Base-by-base conservation (phyloP, 2,329 filamentous ascomycete species). In the Colletotrichum sp. region DNA sequence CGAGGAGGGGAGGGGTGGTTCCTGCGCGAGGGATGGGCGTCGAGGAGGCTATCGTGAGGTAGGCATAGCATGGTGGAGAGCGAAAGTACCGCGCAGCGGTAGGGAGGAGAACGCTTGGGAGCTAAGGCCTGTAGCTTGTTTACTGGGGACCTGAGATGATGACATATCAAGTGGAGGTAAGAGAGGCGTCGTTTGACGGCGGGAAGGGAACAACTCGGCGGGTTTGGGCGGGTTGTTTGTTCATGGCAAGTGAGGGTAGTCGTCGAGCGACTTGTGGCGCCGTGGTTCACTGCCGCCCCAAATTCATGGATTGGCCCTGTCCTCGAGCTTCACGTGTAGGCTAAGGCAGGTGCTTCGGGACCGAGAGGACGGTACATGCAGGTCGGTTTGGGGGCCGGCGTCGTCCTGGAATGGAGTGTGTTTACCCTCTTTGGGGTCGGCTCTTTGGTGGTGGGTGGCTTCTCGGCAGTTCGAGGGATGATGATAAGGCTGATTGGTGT, bases 381-480 rank as follows among this genome's bases (percentile, higher is more conserved):
- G 30, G 60, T 24, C 55, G 57, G 12, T 12, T 63, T 72, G 24
- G 32, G 12, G 18, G 18, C 43, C 63, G 69, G 55, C 55, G 38
- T 57, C 38, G n/a, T 36, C 30, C 55, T 55, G 24, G 18, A 34
- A 12, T 36, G 28, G 18, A 13, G 34, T 64, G 48, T n/a, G 18
- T 18, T 30, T n/a, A 55, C 43, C n/a, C 32, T 72, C 28, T 21
- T 21, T 8, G 26, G 24, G 8, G 30, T 9, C n/a, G 52, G 21
- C 32, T 36, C 9, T 24, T 18, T 52, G 52, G 36, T 48, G 52
- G 32, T n/a, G 24, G 28, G 73, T 75, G 63, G 69, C 73, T 52
- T 72, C 73, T 67, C 73, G 73, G 73, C 63, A 75, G 61, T 67
- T 75, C 7, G 32, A 72, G 28, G 26, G 36, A 72, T 75, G 68